Evolutionary conservation across 2,329 filamentous ascomycete species (phyloP).

Genomic region (Penicillium sp.): DNA sequence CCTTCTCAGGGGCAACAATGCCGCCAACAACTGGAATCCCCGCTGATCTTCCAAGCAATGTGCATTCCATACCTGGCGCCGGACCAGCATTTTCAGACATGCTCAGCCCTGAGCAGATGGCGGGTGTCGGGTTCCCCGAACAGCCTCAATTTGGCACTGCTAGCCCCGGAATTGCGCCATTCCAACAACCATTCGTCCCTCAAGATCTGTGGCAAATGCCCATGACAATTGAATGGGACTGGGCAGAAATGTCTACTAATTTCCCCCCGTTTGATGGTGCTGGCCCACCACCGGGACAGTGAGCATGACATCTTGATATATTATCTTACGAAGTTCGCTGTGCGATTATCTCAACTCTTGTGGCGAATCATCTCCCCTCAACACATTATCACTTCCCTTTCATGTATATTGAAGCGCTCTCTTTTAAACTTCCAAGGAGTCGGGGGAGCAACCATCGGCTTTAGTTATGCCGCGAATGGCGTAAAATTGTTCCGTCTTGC

Average conservation of each 20-base stretch:
- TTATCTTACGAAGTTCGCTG: constrained; percentile 9
- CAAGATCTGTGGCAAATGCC: constrained; percentile 95
- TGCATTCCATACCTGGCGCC: constrained; percentile 31
- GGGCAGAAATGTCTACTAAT: constrained; percentile 53
- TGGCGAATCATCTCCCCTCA: constrained; percentile 9
- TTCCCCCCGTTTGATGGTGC: constrained; percentile 37
- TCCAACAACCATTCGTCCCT: constrained; percentile 85
- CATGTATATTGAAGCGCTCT: constrained; percentile 17
- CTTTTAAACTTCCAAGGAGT: constrained; percentile 1
- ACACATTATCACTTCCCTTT: constrained; percentile 12
- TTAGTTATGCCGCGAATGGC: constrained; percentile 9
- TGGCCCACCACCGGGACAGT: constrained; percentile 27
- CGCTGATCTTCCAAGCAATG: constrained; percentile 25
- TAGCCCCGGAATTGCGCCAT: constrained; percentile 47
- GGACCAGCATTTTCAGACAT: constrained; percentile 41
- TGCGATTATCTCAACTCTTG: neutral
- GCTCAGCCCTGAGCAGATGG: constrained; percentile 38
- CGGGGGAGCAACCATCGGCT: neutral
- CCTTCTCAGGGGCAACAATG: constrained; percentile 28
- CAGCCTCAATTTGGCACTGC: constrained; percentile 31
- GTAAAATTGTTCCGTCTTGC: neutral
- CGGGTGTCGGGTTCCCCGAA: constrained; percentile 34
- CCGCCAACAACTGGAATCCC: constrained; percentile 24
- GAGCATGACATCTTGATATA: constrained; percentile 19
- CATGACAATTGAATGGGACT: constrained; percentile 93